Conservation (phyloP, 495 filamentous ascomycete species). For the Mytilinidion resinicola region DNA sequence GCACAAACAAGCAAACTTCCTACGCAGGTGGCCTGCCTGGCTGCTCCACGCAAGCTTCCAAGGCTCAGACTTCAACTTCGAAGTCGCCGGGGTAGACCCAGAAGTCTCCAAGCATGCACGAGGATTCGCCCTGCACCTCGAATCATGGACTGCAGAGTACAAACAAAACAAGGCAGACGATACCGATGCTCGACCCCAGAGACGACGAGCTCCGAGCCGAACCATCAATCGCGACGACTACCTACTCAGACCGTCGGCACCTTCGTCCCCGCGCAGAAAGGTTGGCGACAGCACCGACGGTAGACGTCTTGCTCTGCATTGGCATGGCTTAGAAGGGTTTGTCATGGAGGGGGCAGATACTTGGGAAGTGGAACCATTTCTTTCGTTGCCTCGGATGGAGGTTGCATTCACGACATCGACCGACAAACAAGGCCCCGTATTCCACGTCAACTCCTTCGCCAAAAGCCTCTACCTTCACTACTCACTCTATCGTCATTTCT, state of each 20-base stretch:
- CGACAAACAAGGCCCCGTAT: constrained; percentile 75
- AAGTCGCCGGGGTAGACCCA: constrained; percentile 81
- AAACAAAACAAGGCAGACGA: constrained; percentile 67
- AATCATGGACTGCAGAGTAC: constrained; percentile 89
- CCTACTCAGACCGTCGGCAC: constrained; percentile 52
- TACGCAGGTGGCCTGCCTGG: constrained; percentile 78
- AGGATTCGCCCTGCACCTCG: constrained; percentile 77
- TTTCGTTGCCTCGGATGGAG: constrained; percentile 81
- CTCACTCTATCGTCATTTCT: constrained; percentile 90
- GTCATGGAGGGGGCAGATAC: constrained; percentile 81
- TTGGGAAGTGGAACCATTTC: constrained; percentile 77
- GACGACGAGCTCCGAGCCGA: constrained; percentile 47
- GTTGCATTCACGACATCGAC: constrained; percentile 76
- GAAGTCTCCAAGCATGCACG: constrained; percentile 70
- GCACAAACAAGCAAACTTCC: constrained; percentile 50
- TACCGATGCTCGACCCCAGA: constrained; percentile 43
- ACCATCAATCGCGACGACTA: constrained; percentile 41
- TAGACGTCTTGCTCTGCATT: constrained; percentile 71
- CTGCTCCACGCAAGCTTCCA: constrained; percentile 76
- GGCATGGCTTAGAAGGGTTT: constrained; percentile 76
- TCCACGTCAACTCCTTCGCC: constrained; percentile 77
- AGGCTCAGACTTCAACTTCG: constrained; percentile 79
- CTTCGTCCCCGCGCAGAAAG: constrained; percentile 52
- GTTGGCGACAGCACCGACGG: constrained; percentile 59
- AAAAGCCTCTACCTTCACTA: constrained; percentile 78